Evolutionary conservation across 1,284 basidiomycete genomes (phyloP), one percentile per base, ranked within the genome.

Genomic region (Earliella scabrosa): DNA sequence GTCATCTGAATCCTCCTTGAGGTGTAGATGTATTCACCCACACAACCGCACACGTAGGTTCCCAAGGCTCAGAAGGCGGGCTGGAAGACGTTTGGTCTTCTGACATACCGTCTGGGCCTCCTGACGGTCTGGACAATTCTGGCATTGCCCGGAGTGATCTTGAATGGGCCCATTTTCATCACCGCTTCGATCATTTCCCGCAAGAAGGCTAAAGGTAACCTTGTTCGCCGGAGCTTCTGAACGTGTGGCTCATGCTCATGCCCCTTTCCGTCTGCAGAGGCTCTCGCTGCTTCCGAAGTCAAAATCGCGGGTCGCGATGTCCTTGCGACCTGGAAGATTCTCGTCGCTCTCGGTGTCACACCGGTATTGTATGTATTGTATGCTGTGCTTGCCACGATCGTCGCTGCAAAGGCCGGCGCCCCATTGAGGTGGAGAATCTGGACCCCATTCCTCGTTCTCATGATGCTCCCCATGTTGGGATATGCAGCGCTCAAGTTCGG

Each of bases 401-500:
- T 96, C 50, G 92, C 90, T 1, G 82, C 88, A 68, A 88, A 86
- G 66, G 85, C 88, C 40, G 78, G 86, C 44, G 80, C 82, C 1
- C 77, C 91, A 3, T 63, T 86, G 29, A 77, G 78, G 57, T 92
- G 88, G 79, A 82, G 82, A 59, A 74, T 94, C 40, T 86, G 83
- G 75, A 92, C 93, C 8, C 97, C 97, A 0, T 79, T 97, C 63
- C 74, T 93, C 35, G 86, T 95, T 53, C 80, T 95, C 58, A 76
- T 83, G 18, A 80, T 86, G 2, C 75, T 99, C 36, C 97, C 97
- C 7, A 85, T 90, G 68, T 91, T 98, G 77, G 96, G 93, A 48
- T 95, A 93, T 70, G 95, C 95, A 8, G 93, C 97, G 10, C 83
- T 99, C 60, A 98, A 98, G 74, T 99, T 99, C 70, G 97, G 97